Evolutionary conservation across 2,329 filamentous ascomycete genomes (phyloP), one percentile per base, ranked within the genome.

Genomic region (Aspergillus unguis): DNA sequence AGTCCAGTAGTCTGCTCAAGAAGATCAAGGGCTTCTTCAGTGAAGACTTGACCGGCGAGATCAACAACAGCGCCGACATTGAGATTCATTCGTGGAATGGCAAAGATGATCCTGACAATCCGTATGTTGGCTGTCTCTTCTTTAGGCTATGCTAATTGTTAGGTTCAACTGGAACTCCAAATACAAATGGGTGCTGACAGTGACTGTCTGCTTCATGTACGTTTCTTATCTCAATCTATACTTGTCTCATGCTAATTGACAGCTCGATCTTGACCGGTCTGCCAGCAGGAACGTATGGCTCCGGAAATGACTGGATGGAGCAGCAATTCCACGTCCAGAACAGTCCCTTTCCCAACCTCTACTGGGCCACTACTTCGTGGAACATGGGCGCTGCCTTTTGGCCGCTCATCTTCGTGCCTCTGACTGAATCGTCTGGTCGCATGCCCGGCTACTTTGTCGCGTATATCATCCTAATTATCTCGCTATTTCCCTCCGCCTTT

Each of bases 161-260:
- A 71, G 70, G 2, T 75, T 75, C 64, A 76, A 77, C 53, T 77
- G 73, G 71, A 62, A 65, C 23, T 54, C 51, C 1, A 54, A 56
- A 1, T 75, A 74, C 44, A 76, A 75, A 66, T 76, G 73, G 71
- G 59, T 67, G 11, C 59, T 73, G 27, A 75, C 73, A 1, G 52
- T 76, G 6, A 69, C 75, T 3, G 65, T 73, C 3, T 76, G 73
- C 44, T 72, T 74, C 56, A 75, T 77, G 67, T 70, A 55, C 6
- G 57, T n/a, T 11, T 2, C 10, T 31, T 10, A 29, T 3, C 4
- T 23, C 25, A 8, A 27, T 8, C 25, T 9, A 17, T 35, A 11
- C 10, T 17, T 28, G 6, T 27, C n/a, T 29, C 25, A 3, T 5
- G 31, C 25, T 31, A n/a, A 10, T 1, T 11, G 2, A 5, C 11